These are phyloP conservation scores for Mimosa bimucronata DNA, from an alignment of 306 rosid species.

Conservation along the genomic window DNA sequence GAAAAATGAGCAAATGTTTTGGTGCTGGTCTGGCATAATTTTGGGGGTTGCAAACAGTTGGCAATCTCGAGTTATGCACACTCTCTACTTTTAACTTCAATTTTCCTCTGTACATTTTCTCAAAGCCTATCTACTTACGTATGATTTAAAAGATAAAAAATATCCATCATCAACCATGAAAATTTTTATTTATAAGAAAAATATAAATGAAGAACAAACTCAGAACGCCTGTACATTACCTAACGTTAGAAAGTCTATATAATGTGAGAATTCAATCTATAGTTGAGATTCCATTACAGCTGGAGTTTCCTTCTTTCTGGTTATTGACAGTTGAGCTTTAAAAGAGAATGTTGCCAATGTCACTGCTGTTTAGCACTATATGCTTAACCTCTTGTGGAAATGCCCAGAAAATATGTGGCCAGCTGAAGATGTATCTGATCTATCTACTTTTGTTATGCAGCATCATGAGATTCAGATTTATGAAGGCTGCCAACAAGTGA, in stretches of 20 bases:
- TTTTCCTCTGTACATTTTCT: background rate
- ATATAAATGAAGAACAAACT: background rate
- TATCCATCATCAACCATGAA: background rate
- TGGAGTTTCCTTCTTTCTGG: slow-evolving; percentile 5
- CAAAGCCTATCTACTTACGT: background rate
- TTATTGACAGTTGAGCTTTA: background rate
- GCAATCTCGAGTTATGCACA: background rate
- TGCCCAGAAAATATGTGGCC: slow-evolving; percentile 17
- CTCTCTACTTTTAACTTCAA: background rate
- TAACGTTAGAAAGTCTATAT: slow-evolving; percentile 12
- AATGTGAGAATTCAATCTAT: slow-evolving; percentile 4
- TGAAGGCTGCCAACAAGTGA: slow-evolving; percentile 75
- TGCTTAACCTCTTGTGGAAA: slow-evolving; percentile 7
- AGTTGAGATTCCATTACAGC: slow-evolving; percentile 13
- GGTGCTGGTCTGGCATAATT: background rate
- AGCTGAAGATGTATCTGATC: background rate
- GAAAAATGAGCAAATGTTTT: background rate
- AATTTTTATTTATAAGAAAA: background rate
- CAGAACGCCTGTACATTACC: background rate
- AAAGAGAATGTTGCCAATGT: too few species aligned
- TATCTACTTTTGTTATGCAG: slow-evolving; percentile 15
- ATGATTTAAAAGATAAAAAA: background rate
- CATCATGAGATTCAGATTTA: slow-evolving; percentile 31
- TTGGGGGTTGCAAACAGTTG: background rate
- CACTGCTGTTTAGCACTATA: too few species aligned